Base-by-base conservation (phyloP, 169 alveolate genomes). In the Babesia microti region DNA sequence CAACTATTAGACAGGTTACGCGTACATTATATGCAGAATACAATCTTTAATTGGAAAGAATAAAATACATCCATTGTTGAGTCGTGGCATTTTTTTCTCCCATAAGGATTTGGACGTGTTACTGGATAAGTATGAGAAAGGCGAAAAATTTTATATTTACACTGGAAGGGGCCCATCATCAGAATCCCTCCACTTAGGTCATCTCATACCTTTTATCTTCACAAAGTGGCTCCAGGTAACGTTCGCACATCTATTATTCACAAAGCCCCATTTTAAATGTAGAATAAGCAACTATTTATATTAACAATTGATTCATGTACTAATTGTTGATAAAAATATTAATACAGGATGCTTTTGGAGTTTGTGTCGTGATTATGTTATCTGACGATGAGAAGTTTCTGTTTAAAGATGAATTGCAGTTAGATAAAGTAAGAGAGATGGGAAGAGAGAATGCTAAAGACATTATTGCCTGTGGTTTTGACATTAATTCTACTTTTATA, bases 121-220 rank as follows among this genome's bases (percentile, higher is more conserved):
- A 24, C 85, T 93, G 35, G 91, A 90, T 52, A 72, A 84, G 30
- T 85, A 85, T 60, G 98, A 89, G 71, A 68, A 83, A 55, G 95
- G 97, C 6, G 82, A 70, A 40, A 89, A 89, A 9, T 94, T 96
- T 78, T 95, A 87, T 74, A 65, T 95, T 34, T 95, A 95, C 72
- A 95, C 99, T 1, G 99, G 98, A 12, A 73, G 99, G 50, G 99
- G 99, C 14, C 99, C 99, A 2, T 88, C 98, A 19, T 79, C 97
- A n/a, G 96, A 87, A n/a, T 79, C 98, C 4, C 78, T 95, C 70
- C 98, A 94, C 60, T 59, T 91, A 45, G 98, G 99, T 0, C 99
- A 96, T 66, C 78, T 95, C 59, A 91, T 96, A 30, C 99, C 99
- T 14, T 94, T 96, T 82, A 84, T 92, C 41, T 89, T 96, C 69